These are phyloP conservation scores for Diaporthe destruens DNA, from an alignment of 2,329 filamentous ascomycete species.

Conservation along the genomic window DNA sequence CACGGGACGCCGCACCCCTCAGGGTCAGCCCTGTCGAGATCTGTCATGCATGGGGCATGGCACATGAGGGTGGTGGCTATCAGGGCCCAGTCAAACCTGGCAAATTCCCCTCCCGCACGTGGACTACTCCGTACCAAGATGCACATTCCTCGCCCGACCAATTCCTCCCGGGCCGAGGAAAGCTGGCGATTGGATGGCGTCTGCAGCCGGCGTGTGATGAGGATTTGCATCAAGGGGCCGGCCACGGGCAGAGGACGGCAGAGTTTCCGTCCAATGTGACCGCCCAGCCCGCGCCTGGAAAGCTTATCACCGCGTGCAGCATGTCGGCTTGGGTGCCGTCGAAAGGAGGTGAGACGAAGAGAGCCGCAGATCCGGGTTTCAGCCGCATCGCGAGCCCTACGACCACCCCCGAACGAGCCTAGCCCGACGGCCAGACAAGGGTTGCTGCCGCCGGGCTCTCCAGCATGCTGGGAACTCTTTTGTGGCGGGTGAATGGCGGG, in stretches of 20 bases:
- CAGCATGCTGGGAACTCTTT: not conserved
- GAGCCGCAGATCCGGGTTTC: slow-evolving; percentile 42
- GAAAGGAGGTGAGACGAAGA: slow-evolving; percentile 33
- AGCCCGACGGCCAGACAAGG: not conserved
- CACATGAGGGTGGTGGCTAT: slow-evolving; percentile 8
- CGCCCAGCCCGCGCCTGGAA: too few relatives aligned
- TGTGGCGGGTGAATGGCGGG: not conserved
- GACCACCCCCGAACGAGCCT: not conserved
- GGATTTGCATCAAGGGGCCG: slow-evolving; percentile 14
- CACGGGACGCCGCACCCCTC: not conserved
- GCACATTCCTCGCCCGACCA: not conserved
- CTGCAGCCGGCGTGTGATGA: slow-evolving; percentile 17
- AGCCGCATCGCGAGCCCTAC: slow-evolving; percentile 35
- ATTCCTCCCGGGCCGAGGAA: not conserved
- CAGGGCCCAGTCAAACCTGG: not conserved
- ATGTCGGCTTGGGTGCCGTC: not conserved
- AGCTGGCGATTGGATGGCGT: slow-evolving; percentile 8
- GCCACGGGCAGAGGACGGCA: not conserved
- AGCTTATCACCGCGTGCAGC: slow-evolving; percentile 9
- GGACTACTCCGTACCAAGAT: not conserved
- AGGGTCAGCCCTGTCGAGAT: slow-evolving; percentile 11
- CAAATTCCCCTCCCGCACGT: not conserved
- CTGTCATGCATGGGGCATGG: not conserved
- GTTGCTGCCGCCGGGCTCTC: slow-evolving; percentile 26
- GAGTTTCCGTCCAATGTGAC: slow-evolving; percentile 12